These are phyloP conservation scores for Antitrichia curtipendula DNA, from an alignment of 225 moss, liverwort and hornwort species.

Conservation along the genomic window DNA sequence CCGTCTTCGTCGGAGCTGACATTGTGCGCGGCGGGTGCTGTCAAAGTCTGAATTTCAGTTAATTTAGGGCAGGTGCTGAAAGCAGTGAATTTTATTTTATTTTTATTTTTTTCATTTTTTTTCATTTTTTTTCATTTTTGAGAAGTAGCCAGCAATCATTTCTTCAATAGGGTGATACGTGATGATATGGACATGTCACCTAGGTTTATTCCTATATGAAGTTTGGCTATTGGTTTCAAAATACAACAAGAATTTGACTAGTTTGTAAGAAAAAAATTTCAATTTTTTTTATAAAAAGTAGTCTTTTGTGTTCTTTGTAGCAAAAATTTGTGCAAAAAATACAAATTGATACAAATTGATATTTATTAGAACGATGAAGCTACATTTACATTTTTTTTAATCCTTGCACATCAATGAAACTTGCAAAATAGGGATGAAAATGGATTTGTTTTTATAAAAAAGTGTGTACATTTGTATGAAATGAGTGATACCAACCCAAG, in stretches of 20 bases:
- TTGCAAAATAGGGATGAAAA: neutral
- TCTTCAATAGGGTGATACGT: neutral
- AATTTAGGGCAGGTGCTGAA: too few species aligned
- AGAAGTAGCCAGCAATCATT: neutral
- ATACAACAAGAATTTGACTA: fast-evolving
- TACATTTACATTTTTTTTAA: neutral
- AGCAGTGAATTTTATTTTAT: neutral
- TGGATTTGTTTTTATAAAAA: neutral
- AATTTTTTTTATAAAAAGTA: neutral
- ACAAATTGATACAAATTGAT: fast-evolving
- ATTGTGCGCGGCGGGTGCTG: neutral
- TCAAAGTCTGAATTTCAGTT: too few species aligned
- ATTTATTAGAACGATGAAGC: neutral
- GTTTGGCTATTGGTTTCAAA: neutral
- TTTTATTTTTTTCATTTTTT: neutral
- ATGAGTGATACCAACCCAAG: neutral
- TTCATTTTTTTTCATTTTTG: neutral
- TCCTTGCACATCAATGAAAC: fast-evolving
- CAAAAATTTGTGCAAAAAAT: neutral
- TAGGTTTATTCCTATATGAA: fast-evolving
- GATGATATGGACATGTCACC: neutral
- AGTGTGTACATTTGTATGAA: neutral
- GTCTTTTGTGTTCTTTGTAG: fast-evolving
- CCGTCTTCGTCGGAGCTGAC: neutral
- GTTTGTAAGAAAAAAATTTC: neutral